Evolutionary conservation across 345 rosid genomes (phyloP).

Genomic region (Geranium rotundifolium): DNA sequence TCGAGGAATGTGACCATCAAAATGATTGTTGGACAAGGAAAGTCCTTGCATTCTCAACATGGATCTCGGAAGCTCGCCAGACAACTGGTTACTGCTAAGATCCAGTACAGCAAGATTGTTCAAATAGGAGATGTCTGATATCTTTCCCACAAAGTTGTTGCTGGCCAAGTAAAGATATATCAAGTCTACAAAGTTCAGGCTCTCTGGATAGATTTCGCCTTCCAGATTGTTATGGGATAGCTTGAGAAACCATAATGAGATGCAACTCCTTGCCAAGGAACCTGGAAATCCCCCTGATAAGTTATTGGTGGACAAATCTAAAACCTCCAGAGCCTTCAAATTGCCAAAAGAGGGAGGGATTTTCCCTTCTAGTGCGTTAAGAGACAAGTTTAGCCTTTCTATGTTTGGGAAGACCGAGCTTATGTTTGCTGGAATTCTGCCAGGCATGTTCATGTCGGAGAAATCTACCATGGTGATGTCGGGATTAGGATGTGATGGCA

Average conservation of each 20-base stretch:
- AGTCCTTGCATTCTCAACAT: not conserved
- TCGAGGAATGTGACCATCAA: slow-evolving; percentile 6
- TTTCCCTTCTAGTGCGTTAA: slow-evolving; percentile 10
- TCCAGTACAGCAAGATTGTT: not conserved
- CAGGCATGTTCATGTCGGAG: not conserved
- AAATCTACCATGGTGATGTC: not conserved
- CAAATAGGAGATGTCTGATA: not conserved
- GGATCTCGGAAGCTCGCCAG: slow-evolving; percentile 13
- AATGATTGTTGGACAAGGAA: not conserved
- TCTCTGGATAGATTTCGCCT: not conserved
- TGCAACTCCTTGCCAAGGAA: not conserved
- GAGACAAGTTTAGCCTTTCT: not conserved
- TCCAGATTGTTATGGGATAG: slow-evolving; percentile 6
- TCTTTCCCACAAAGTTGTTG: slow-evolving; percentile 16
- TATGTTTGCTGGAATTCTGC: slow-evolving; percentile 9
- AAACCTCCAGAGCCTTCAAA: not conserved
- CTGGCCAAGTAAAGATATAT: slow-evolving; percentile 5
- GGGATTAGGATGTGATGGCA: not conserved
- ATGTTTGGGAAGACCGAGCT: slow-evolving; percentile 9
- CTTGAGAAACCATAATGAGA: not conserved
- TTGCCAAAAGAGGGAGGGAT: slow-evolving; percentile 16
- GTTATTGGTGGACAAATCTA: slow-evolving; percentile 17
- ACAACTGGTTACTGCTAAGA: slow-evolving; percentile 10
- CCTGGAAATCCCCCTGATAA: slow-evolving; percentile 10
- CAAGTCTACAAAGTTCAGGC: not conserved